Conservation (phyloP, 1,284 basidiomycete species). For the Ganoderma resinaceum region DNA sequence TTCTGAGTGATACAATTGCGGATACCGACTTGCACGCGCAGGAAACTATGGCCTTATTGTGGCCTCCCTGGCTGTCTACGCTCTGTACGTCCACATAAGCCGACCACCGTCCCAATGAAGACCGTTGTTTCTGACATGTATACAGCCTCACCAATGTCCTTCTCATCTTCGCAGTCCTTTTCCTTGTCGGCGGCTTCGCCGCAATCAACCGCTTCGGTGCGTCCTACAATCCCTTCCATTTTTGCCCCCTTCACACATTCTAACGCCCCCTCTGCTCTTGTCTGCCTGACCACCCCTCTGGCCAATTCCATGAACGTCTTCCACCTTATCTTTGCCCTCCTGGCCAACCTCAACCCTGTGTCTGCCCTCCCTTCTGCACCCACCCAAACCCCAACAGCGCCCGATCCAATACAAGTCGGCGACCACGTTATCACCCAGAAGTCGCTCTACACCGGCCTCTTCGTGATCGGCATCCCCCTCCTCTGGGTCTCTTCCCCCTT, state of each 20-base stretch:
- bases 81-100: slow-evolving; percentile 66
- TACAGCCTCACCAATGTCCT: slow-evolving; percentile 76
- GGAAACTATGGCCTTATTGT: slow-evolving; percentile 92
- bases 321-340: not conserved
- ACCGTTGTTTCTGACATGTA: not conserved
- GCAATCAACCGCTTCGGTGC: slow-evolving; percentile 91
- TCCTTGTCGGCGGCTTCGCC: slow-evolving; percentile 92
- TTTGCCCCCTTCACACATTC: slow-evolving; percentile 3
- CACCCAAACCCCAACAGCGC: slow-evolving; percentile 48
- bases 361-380: not conserved
- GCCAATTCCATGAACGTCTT: too few species aligned
- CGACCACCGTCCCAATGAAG: slow-evolving; percentile 1
- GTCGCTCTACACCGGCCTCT: slow-evolving; percentile 80
- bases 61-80: slow-evolving; percentile 85
- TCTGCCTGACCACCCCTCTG: not conserved
- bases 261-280: slow-evolving; percentile 7
- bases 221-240: slow-evolving; percentile 40
- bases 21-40: slow-evolving; percentile 34
- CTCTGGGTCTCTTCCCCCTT: slow-evolving; percentile 75
- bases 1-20: not conserved
- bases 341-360: not conserved
- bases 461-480: slow-evolving; percentile 80
- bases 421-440: slow-evolving; percentile 84
- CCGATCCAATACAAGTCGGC: slow-evolving; percentile 84
- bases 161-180: slow-evolving; percentile 85